Conservation (phyloP, 2,329 filamentous ascomycete species). For the Pestalotiopsis sp. region DNA sequence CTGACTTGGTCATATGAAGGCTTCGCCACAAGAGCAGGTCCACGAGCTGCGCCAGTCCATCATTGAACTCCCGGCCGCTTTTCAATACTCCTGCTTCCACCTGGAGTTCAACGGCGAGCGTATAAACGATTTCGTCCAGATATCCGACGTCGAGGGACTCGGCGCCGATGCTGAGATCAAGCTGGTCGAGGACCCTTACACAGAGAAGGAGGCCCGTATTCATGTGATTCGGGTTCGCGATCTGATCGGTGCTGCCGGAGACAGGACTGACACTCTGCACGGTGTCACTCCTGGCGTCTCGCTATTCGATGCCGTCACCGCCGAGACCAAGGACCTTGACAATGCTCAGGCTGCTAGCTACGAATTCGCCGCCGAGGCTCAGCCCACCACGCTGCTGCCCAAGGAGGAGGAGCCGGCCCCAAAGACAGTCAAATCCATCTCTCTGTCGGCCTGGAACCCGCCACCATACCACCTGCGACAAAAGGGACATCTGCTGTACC, state of each 20-base stretch:
- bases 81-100: constrained; percentile 99
- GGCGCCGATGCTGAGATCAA: constrained; percentile 74
- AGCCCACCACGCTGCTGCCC: constrained; percentile 72
- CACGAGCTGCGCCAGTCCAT: constrained; percentile 97
- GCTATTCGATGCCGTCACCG: constrained; percentile 77
- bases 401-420: constrained; percentile 66
- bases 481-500: constrained; percentile 88
- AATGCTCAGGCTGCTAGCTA: constrained; percentile 54
- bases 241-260: constrained; percentile 86
- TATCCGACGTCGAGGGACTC: constrained; percentile 84
- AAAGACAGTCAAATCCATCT: constrained; percentile 87
- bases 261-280: constrained; percentile 83
- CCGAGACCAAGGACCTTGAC: constrained; percentile 37
- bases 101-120: constrained; percentile 85
- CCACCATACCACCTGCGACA: constrained; percentile 89
- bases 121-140: constrained; percentile 92
- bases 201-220: constrained; percentile 95
- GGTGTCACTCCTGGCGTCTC: constrained; percentile 84
- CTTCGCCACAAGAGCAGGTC: constrained; percentile 91
- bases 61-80: constrained; percentile 87
- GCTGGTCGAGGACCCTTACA: constrained; percentile 93
- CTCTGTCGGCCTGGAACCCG: constrained; percentile 93
- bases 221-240: constrained; percentile 90
- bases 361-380: constrained; percentile 70
- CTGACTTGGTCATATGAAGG: constrained; percentile 46